Conservation (phyloP, 805 yeast species). For the Candida patagonica region DNA sequence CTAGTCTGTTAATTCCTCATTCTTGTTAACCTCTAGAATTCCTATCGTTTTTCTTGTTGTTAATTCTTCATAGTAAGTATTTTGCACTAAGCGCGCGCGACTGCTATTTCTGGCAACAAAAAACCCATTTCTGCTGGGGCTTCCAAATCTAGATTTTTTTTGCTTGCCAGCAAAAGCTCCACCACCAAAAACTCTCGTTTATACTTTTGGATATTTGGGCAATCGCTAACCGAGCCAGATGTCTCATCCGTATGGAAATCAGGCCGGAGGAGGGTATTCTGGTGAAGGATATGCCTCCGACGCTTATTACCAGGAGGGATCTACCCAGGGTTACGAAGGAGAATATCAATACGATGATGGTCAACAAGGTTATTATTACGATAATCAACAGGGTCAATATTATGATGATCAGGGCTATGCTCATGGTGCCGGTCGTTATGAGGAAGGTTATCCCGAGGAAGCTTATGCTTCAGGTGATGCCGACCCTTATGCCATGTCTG, state of each 20-base stretch:
- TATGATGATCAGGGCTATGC: conserved; percentile 31
- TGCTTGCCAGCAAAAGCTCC: too few species aligned
- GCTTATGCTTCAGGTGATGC: conserved; percentile 34
- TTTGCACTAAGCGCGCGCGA: too few species aligned
- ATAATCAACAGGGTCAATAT: conserved; percentile 34
- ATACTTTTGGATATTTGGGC: too few species aligned
- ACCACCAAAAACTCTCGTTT: too few species aligned
- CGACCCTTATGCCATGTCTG: conserved; percentile 38
- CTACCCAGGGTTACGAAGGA: conserved; percentile 17
- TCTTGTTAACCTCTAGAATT: too few species aligned
- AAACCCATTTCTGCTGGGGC: too few species aligned
- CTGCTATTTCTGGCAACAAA: too few species aligned
- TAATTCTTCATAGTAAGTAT: too few species aligned
- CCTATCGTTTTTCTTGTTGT: too few species aligned
- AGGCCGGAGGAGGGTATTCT: conserved; percentile 8
- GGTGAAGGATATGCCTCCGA: conserved; percentile 15
- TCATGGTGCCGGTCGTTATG: conserved; percentile 30
- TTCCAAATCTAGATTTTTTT: too few species aligned
- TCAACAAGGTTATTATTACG: conserved; percentile 22
- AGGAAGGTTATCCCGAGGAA: conserved; percentile 30
- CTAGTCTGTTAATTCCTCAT: too few species aligned
- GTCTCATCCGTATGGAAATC: conserved; percentile 11
- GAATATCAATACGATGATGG: conserved; percentile 16
- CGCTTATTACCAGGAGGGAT: conserved; percentile 20
- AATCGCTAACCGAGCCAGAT: conserved; percentile 10